phyloP scores from a whole-genome alignment of 2,329 filamentous ascomycete species.

The Hyphodiscus sp. region DNA sequence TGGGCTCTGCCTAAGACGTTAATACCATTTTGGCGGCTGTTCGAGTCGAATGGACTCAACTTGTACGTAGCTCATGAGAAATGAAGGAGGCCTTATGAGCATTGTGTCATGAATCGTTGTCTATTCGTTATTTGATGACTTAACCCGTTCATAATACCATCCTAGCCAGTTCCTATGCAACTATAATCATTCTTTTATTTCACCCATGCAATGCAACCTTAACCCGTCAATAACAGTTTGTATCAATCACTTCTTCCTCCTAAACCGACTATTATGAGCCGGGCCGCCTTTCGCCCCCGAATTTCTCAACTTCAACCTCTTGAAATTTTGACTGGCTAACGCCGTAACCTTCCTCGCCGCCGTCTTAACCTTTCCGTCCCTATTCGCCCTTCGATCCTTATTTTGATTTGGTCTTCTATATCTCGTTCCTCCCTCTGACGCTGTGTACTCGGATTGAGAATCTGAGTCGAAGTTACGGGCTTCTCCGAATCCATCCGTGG shows the following conservation, averaged over 20 bases:
- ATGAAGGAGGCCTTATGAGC: conserved; percentile 2
- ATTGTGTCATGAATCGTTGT: neutral
- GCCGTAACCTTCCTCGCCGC: conserved; percentile 55
- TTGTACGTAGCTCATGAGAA: conserved; percentile 8
- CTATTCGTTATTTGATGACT: no score
- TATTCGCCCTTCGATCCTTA: conserved; percentile 20
- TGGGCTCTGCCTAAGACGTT: conserved; percentile 1
- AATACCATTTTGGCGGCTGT: conserved; percentile 3
- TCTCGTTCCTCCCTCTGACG: conserved; percentile 30
- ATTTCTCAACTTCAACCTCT: conserved; percentile 57
- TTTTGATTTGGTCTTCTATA: conserved; percentile 28
- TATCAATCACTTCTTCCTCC: conserved; percentile 37
- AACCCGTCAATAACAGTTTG: neutral
- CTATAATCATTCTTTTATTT: neutral
- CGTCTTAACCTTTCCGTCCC: conserved; percentile 42
- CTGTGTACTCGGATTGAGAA: conserved; percentile 28
- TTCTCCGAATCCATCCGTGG: conserved; percentile 12
- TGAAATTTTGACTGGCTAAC: conserved; percentile 60
- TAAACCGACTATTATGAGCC: conserved; percentile 51
- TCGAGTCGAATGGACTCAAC: neutral
- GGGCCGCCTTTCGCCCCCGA: conserved; percentile 55
- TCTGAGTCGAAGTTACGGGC: conserved; percentile 29
- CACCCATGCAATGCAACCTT: neutral
- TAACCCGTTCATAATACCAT: neutral
- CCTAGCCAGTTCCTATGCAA: neutral